Evolutionary conservation across 495 filamentous ascomycete genomes (phyloP).

Genomic region (Penicillium psychrofluorescens): DNA sequence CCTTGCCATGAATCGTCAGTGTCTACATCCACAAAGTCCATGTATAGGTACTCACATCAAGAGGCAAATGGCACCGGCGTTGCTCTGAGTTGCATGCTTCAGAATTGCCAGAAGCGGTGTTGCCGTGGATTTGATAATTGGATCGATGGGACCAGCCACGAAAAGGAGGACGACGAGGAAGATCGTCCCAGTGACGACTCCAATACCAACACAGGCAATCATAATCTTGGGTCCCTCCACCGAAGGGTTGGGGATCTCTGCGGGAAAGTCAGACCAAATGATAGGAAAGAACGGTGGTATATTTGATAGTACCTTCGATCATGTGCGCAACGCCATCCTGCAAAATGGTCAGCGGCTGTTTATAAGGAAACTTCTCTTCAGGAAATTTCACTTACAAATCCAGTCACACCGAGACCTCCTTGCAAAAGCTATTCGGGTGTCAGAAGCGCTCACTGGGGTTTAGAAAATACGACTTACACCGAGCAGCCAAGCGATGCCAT

Average conservation of each 20-base stretch:
- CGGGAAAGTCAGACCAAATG: constrained; percentile 6
- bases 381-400: constrained; percentile 36
- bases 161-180: constrained; percentile 63
- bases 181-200: constrained; percentile 58
- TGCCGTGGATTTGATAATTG: constrained; percentile 52
- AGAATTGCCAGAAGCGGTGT: constrained; percentile 67
- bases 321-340: constrained; percentile 50
- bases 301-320: constrained; percentile 31
- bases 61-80: constrained; percentile 59
- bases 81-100: constrained; percentile 58
- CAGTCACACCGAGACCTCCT: constrained; percentile 54
- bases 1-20: constrained; percentile 19
- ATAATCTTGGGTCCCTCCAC: constrained; percentile 64
- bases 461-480: constrained; percentile 30
- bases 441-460: constrained; percentile 3
- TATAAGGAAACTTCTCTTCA: not conserved
- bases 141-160: constrained; percentile 50
- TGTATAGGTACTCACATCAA: constrained; percentile 43
- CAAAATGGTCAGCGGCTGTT: constrained; percentile 4
- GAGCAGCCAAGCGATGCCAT: constrained; percentile 58
- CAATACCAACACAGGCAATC: constrained; percentile 64
- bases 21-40: not conserved
- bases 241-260: constrained; percentile 64
- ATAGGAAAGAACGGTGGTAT: not conserved
- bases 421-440: constrained; percentile 41